Base-by-base conservation (phyloP, 768 basidiomycete species). In the Mycena galopus region DNA sequence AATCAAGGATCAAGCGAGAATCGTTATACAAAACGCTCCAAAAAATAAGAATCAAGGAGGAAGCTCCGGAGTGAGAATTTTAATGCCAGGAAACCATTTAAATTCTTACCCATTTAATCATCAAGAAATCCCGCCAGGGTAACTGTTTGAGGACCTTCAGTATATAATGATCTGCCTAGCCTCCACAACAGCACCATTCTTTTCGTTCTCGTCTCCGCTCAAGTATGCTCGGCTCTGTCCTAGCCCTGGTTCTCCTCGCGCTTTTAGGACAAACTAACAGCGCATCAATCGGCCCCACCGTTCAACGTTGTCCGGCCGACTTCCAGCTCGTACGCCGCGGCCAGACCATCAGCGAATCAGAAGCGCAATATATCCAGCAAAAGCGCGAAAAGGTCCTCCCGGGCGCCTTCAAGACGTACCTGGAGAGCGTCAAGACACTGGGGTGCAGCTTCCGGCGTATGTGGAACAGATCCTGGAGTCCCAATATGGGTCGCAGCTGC, bases 321-420 rank as follows among this genome's bases (percentile, higher is more conserved):
- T 74, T 74, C 29, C 12, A 74, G 37, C 69, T 74, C 63, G 69
- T 74, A 6, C 73, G 73, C 1, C 73, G 67, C 19, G 73, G 73
- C 2, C 86, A 87, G 73, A 61, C 77, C 0, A 83, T 89, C 32
- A 81, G 81, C 65, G 6, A 75, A 0, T 74, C 75, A 1, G 88
- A 89, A 70, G 19, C 72, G 1, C 63, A 69, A 6, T 89, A 88
- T 74, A 67, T 87, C 57, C 50, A 78, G 14, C 72, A 77, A 6
- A 82, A 86, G 14, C 77, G 77, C 23, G 65, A 80, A 0, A 64
- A 82, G 14, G 82, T 86, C 32, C 77, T 86, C 11, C 84, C 86
- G 0, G 70, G 76, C 0, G 84, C 86, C 0, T 89, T 84, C 84
- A 75, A 77, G 56, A 32, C 73, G 2, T 88, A 88, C 73, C 81